Evolutionary conservation across 2,329 filamentous ascomycete genomes (phyloP), one percentile per base, ranked within the genome.

Genomic region (Diaporthe helianthi): DNA sequence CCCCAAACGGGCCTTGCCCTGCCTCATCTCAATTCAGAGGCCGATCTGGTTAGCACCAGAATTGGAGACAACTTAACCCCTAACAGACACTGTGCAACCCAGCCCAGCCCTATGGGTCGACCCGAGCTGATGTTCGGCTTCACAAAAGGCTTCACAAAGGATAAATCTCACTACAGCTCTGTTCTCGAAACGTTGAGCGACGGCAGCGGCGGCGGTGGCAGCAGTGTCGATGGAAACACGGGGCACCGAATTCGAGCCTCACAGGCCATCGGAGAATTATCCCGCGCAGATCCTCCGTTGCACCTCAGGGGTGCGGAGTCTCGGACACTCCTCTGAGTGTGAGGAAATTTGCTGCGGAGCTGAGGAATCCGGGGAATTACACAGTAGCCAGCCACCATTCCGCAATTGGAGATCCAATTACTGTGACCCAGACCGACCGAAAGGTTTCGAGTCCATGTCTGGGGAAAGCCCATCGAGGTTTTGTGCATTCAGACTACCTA

Each of bases 81-180:
- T 53, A 29, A 64, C 64, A 69, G 68, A 51, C 67, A 71, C 64
- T 71, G 70, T 71, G 70, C 51, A 46, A 65, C 63, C 10, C 26
- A 22, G 29, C 19, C 47, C 51, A 63, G 58, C 58, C 58, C 58
- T 63, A 49, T 22, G 47, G 29, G 9, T 19, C 12, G 58, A 49
- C 19, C 41, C 24, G 19, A 61, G 26, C 19, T 49, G 44, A 24
- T 33, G 55, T 47, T 63, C 41, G 29, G 44, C 29, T 63, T 36
- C 29, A 31, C 44, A n/a, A 10, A 15, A 9, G 29, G 44, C 29
- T 63, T 36, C 29, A 31, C 44, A n/a, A 10, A 15, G 15, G 44
- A 36, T 15, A 10, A 46, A 22, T 36, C 58, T 13, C 41, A 36
- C n/a, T 13, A 24, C 44, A 49, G 29, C 22, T 49, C 13, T 26